Evolutionary conservation across 139 green algal species (phyloP).

Genomic region (Chlamydomonas sp.): DNA sequence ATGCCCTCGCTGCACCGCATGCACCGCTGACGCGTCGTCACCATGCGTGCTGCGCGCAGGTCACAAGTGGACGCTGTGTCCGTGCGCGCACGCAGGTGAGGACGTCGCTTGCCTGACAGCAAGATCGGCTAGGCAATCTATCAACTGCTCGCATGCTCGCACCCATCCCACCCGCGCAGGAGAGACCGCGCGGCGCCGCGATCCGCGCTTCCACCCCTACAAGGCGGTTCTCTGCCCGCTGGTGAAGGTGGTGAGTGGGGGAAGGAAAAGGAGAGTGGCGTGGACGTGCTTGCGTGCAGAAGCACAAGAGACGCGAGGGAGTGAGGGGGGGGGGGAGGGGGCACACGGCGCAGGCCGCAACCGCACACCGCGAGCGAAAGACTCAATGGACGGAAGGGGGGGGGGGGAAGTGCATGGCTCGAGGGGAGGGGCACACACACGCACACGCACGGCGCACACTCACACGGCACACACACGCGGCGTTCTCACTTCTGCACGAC

Average conservation of each 20-base stretch:
- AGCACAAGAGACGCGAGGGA: too few relatives aligned
- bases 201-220: slow-evolving; percentile 21
- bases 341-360: not conserved
- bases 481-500: not conserved
- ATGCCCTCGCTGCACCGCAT: not conserved
- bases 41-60: too few relatives aligned
- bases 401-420: not conserved
- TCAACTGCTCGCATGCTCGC: not conserved
- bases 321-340: not conserved
- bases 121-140: not conserved
- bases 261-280: not conserved
- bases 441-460: too few relatives aligned
- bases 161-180: too few relatives aligned
- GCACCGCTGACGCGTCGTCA: too few relatives aligned
- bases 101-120: not conserved
- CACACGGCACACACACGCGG: too few relatives aligned
- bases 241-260: slow-evolving; percentile 21
- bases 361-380: not conserved
- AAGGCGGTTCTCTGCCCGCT: slow-evolving; percentile 32
- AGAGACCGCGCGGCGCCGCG: slow-evolving; percentile 26
- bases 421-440: too few relatives aligned
- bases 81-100: not conserved
- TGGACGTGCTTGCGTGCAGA: too few relatives aligned
- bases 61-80: not conserved
- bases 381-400: not conserved